A percentile compares a stretch with the other conserved stretches of the same genome.
Evolutionary conservation across 2,329 filamentous ascomycete species (phyloP).

Genomic region (Lithohypha guttulata): DNA sequence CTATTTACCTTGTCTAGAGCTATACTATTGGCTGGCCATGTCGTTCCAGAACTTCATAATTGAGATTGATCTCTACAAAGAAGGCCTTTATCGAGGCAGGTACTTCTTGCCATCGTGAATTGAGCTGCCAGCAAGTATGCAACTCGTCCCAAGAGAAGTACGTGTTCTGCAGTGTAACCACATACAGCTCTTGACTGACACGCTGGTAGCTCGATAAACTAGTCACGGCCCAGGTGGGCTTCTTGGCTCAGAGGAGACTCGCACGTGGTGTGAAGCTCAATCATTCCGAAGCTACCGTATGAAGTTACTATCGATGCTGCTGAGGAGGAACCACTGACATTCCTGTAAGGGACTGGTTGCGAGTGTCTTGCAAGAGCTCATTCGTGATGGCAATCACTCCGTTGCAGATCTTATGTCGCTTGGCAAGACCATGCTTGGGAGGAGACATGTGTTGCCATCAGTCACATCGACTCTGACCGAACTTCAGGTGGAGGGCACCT

Average conservation of each 20-base stretch:
- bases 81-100: no score
- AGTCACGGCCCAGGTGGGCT: constrained; percentile 76
- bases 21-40: no score
- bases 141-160: constrained; percentile 39
- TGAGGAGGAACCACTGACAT: constrained; percentile 8
- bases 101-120: neutral
- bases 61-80: neutral
- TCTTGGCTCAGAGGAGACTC: constrained; percentile 75
- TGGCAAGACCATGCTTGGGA: constrained; percentile 83
- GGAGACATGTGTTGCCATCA: constrained; percentile 77
- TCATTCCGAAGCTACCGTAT: constrained; percentile 73
- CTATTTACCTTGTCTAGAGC: no score
- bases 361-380: constrained; percentile 85
- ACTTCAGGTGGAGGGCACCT: constrained; percentile 90
- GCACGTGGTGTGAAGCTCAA: constrained; percentile 83
- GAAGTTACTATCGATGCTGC: constrained; percentile 14
- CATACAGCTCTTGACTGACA: neutral
- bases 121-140: constrained; percentile 26
- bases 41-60: no score
- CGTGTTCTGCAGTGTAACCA: neutral
- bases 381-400: constrained; percentile 87
- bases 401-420: constrained; percentile 90
- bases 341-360: constrained; percentile 48
- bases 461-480: constrained; percentile 69
- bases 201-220: constrained; percentile 78